Evolutionary conservation across 2,329 filamentous ascomycete species (phyloP), one percentile per base, ranked within the genome.

Genomic region (Thelonectria rubi): DNA sequence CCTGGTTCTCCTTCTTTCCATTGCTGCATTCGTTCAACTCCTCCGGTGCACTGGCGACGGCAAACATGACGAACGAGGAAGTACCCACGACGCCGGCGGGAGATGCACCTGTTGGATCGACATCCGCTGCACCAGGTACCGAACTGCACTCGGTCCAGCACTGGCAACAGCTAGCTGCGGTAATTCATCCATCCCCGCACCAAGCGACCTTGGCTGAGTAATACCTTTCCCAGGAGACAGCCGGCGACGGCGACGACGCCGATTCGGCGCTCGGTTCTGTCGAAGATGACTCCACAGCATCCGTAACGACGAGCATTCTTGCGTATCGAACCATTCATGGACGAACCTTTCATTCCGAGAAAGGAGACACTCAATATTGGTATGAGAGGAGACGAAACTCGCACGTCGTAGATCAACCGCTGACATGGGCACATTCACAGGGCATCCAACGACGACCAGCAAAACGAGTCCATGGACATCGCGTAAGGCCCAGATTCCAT

Each of bases 401-500:
- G 10, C 17, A 2, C 9, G 20, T 18, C 12, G 4, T 26, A 12
- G 18, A 12, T 11, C 43, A 46, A 4, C 11, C 8, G 24, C 18
- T 46, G 20, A 46, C 43, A 24, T 11, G 43, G 26, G 5, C 18
- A 24, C 18, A 18, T 43, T 43, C 40, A 7, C 1, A 68, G 65
- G 65, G 65, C 62, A 0, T 56, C 65, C 0, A 68, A 68, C 4
- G 65, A 68, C 14, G 63, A 68, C 4, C 58, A 55, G 1, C 65
- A 68, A 15, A 67, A 64, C 3, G 65, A 68, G 8, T 68, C 65
- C 0, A 68, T 68, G 65, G 65, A 67, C 1, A 67, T 68, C 15
- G 65, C 67, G 65, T 67, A 0, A 42, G 63, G 7, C 0, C 1
- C 4, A 7, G 0, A 2, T 0, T 14, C 8, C 3, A 37, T 3